Evolutionary conservation across 2,329 filamentous ascomycete species (phyloP), one percentile per base, ranked within the genome.

Genomic region (Pezicula radicicola): DNA sequence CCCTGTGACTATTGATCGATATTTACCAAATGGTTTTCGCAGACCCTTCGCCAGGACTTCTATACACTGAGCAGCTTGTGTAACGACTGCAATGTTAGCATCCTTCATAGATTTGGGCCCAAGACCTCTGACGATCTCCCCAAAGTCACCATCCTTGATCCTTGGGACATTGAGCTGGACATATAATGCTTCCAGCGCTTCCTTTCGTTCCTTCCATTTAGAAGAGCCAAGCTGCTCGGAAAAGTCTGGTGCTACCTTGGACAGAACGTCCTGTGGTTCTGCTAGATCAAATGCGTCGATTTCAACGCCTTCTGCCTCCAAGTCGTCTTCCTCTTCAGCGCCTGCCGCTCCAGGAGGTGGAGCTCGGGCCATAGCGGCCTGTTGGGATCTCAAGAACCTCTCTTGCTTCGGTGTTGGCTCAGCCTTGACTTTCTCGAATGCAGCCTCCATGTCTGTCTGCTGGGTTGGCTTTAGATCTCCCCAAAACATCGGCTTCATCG

Each of bases 401-500:
- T 96, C 91, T 70, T 97, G 94, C 68, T 96, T 97, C 5, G 94
- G 91, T 3, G 88, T 64, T 1, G 88, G 82, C 58, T 97, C 93
- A 33, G 89, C 81, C 68, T 96, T 97, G 66, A 97, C 82, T 62
- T 90, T 91, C 64, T 97, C 94, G 58, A 99, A 99, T 46, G 96
- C 81, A 37, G 92, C 89, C 66, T 99, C 95, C 51, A 99, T 75
- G 66, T 99, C 95, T 55, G 87, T 84, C 69, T 99, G 94, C 67
- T 99, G 94, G 0, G 96, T 93, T 1, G 93, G 88, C 69, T 99
- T 99, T 55, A 99, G 72, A 53, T 99, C 94, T 42, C 81, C 84
- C 92, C 94, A 99, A 69, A 99, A 97, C 71, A 97, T 87, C 36
- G 93, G 91, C 69, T 99, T 99, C 85, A 99, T 97, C 10, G 93